Conservation (phyloP, 106 monocot genomes). For the Acorus gramineus region DNA sequence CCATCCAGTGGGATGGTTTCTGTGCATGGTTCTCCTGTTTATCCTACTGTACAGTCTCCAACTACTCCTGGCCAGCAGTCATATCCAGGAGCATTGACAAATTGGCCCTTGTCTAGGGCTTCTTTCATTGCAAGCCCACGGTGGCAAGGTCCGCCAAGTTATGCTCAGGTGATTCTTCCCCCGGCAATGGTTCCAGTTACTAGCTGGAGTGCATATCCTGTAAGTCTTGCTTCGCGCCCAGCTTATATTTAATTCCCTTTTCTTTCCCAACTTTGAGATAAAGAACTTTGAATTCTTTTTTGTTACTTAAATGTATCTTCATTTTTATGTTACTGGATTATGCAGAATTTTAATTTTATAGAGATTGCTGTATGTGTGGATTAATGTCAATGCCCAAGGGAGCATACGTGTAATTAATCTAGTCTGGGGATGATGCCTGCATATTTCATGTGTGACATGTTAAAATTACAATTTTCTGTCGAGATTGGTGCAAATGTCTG, state of each 20-base stretch:
- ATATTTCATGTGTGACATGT: too few species aligned
- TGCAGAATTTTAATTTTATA: too few species aligned
- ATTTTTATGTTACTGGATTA: too few species aligned
- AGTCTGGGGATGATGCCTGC: too few species aligned
- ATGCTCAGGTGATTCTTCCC: slow-evolving; percentile 68
- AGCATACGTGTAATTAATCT: too few species aligned
- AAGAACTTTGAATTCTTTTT: too few species aligned
- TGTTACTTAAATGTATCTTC: too few species aligned
- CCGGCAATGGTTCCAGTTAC: slow-evolving; percentile 85
- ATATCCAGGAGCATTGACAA: slow-evolving; percentile 50
- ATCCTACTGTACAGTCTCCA: slow-evolving; percentile 55
- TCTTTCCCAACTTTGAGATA: too few species aligned
- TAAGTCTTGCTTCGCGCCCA: slow-evolving; percentile 27
- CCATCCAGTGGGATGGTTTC: slow-evolving; percentile 62
- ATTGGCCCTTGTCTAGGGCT: slow-evolving; percentile 64
- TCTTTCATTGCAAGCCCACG: slow-evolving; percentile 81
- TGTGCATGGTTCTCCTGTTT: slow-evolving; percentile 65
- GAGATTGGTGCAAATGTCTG: too few species aligned
- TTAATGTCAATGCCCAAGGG: too few species aligned
- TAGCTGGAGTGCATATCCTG: slow-evolving; percentile 77
- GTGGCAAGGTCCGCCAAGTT: slow-evolving; percentile 77
- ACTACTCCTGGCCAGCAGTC: slow-evolving; percentile 54
- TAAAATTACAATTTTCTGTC: too few species aligned
- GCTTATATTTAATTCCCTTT: neutral
- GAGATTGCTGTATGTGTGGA: too few species aligned